Evolutionary conservation across 768 basidiomycete species (phyloP), one percentile per base, ranked within the genome.

Genomic region (Phaeolepiota aurea): DNA sequence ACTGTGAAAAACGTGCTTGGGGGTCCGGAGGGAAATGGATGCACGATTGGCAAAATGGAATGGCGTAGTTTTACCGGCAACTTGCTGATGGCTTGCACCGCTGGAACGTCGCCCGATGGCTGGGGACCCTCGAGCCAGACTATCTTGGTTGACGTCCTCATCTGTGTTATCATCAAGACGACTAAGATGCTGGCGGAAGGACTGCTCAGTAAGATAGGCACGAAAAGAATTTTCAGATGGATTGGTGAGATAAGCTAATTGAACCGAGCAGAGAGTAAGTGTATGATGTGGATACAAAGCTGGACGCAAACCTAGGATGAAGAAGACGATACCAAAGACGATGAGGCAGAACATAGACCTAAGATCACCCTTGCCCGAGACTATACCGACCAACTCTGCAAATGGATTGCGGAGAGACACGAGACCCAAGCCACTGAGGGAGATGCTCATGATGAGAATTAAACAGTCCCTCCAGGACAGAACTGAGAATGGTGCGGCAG

Each of bases 151-250:
- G 40, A 56, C 56, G 43, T 75, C 68, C 42, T 72, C 63, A 42
- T 82, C 80, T 43, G 64, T 55, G 35, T 64, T 66, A 52, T 82
- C 82, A 51, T 92, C 83, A 52, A 96, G 76, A 41, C 82, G 82
- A 45, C 79, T 87, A 45, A 97, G 76, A 59, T 97, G 92, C 41
- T 88, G 87, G 39, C 93, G 87, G 60, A 99, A 97, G 18, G 91
- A 93, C 55, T 88, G 87, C 55, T 96, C 92, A n/a, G 93, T 98
- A 50, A 98, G 81, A 65, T 89, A 93, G 14, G 90, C 72, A 39
- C 93, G 81, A 63, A 99, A 97, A 4, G 91, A 91, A 35, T 81
- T 81, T 62, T 97, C 92, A 42, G 84, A 80, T 16, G 94, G 94
- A 61, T 97, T 98, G 22, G 91, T 89, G 57, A 93, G 77, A 68